phyloP scores from a whole-genome alignment of 257 asterid species.

The Lantana camara region DNA sequence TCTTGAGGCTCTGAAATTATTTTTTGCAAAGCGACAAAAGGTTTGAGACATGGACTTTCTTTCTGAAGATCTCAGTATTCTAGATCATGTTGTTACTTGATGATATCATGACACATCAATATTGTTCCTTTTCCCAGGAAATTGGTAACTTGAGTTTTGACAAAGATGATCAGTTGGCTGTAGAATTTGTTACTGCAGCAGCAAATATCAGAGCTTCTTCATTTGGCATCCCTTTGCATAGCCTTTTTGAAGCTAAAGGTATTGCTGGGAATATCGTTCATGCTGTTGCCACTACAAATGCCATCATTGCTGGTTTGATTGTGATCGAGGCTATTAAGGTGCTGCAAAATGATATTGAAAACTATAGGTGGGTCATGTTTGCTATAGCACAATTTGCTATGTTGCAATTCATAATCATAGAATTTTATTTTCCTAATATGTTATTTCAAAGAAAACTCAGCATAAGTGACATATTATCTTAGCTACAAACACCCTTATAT shows the following conservation, averaged over 20 bases:
- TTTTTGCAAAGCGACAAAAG: conserved; percentile 71
- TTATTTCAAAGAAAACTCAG: not conserved
- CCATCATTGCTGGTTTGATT: conserved; percentile 92
- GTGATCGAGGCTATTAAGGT: conserved; percentile 98
- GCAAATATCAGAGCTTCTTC: conserved; percentile 99
- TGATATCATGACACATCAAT: conserved; percentile 4
- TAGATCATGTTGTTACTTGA: conserved; percentile 23
- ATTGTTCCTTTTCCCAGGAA: conserved; percentile 55
- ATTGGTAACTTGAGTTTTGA: conserved; percentile 91
- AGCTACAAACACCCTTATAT: not conserved
- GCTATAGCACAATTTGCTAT: conserved; percentile 17
- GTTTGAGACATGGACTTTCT: conserved; percentile 42
- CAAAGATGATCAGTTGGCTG: conserved; percentile 98
- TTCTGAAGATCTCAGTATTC: conserved; percentile 11
- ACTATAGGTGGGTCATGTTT: conserved; percentile 62
- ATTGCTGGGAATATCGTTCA: conserved; percentile 98
- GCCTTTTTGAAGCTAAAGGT: conserved; percentile 98
- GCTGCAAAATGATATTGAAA: conserved; percentile 66
- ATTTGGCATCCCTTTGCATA: conserved; percentile 92
- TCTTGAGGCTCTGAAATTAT: conserved; percentile 79
- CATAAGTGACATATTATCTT: not conserved
- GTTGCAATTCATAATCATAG: conserved; percentile 5
- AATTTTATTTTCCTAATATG: not conserved
- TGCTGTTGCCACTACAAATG: conserved; percentile 99
- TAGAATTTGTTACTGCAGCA: conserved; percentile 96